Percentiles rank a stretch among this genome's conserved stretches.
These are phyloP conservation scores for Aspergillus intermedius DNA, from an alignment of 2,329 filamentous ascomycete genomes.

Conservation along the genomic window DNA sequence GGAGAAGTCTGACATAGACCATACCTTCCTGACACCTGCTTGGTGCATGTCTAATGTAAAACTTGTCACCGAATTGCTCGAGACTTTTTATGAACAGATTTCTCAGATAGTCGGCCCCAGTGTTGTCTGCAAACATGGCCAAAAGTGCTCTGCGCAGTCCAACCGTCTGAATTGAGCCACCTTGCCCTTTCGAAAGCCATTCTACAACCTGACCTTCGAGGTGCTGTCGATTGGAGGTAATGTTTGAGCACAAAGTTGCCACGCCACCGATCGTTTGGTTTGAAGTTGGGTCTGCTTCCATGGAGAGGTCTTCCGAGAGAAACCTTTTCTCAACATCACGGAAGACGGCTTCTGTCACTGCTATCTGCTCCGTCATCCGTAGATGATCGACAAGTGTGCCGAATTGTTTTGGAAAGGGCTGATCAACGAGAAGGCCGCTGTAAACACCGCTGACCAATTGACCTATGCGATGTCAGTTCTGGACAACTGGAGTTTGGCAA, in stretches of 20 bases:
- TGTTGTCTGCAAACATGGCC: constrained; percentile 50
- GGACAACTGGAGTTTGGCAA: background rate
- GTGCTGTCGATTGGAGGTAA: constrained; percentile 45
- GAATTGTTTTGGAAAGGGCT: constrained; percentile 24
- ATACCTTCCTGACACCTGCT: constrained; percentile 82
- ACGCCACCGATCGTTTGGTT: constrained; percentile 48
- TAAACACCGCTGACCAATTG: constrained; percentile 37
- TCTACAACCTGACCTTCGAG: constrained; percentile 51
- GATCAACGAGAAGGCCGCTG: constrained; percentile 26
- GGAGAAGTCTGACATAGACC: constrained; percentile 5
- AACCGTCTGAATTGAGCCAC: constrained; percentile 59
- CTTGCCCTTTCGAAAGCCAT: constrained; percentile 61
- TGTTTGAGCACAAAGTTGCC: constrained; percentile 49
- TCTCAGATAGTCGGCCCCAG: constrained; percentile 39
- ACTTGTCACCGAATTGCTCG: constrained; percentile 70
- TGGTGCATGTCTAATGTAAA: constrained; percentile 80
- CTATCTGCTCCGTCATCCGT: constrained; percentile 44
- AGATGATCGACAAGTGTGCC: constrained; percentile 36
- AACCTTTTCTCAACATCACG: constrained; percentile 38
- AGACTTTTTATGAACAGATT: constrained; percentile 61
- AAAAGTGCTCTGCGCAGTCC: constrained; percentile 62
- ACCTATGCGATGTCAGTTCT: constrained; percentile 26
- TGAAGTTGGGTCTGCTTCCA: constrained; percentile 5
- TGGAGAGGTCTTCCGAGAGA: constrained; percentile 21
- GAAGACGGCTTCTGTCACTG: constrained; percentile 40